Evolutionary conservation across 192 early-diverging fungal genomes (phyloP), one percentile per base, ranked within the genome.

Genomic region (Phlyctochytrium bullatum): DNA sequence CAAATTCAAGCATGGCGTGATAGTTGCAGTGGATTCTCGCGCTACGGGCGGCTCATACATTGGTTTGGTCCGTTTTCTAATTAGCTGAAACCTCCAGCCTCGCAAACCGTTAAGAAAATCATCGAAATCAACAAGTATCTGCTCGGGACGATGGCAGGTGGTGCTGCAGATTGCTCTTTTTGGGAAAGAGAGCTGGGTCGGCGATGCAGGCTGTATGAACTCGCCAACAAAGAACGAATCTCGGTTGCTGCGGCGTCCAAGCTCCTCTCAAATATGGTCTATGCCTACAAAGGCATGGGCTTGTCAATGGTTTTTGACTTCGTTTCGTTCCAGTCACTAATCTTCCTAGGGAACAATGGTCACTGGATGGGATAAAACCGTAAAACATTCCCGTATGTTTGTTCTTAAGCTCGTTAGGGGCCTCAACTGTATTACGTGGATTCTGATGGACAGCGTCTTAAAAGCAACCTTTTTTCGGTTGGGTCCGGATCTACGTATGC

Each of bases 81-180:
- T 56, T 64, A 10, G n/a, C 3, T 50, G 59, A 29, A 14, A 35
- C 60, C 23, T 59, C 30, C 34, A 91, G 91, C 92, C 40, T 94
- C 95, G 34, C 93, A 95, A 77, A 89, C 88, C 24, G 94, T 99
- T 33, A 98, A 97, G 71, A 99, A 99, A 78, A 89, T 99, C 17
- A 97, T 99, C 76, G 96, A 99, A 73, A 99, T 99, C 71, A 99
- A 98, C 80, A 94, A 93, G 51, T 97, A 94, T 71, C 80, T 99
- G 64, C 81, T 99, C 35, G 97, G 96, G 34, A 99, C 97, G 16
- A 96, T 99, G 93, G 97, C 97, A 36, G 97, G 97, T 65, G 97
- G 97, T 80, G 97, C 97, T 2, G 97, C 96, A 12, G 97, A 99
- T 78, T 99, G 97, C 81, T 85, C 84, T 59, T 99, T 89, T 81